phyloP scores from a whole-genome alignment of 345 rosid species.

The Salix exigua region DNA sequence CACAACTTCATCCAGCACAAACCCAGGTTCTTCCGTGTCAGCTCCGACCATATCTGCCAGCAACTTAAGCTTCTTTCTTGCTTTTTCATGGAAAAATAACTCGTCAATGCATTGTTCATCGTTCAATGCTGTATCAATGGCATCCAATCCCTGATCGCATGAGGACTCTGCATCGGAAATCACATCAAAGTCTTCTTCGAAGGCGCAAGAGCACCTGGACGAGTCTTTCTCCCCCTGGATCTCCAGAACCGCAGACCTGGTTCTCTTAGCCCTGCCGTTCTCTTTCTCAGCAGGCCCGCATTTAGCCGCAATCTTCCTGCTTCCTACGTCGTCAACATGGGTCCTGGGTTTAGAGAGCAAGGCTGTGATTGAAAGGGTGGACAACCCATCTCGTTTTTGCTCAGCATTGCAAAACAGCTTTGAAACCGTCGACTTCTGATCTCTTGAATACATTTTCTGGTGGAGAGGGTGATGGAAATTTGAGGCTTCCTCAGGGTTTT shows the following conservation, averaged over 20 bases:
- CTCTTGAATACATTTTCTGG: no score
- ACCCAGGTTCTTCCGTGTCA: neutral
- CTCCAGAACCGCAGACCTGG: neutral
- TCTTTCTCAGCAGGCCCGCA: neutral
- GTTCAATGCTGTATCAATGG: neutral
- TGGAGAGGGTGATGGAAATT: no score
- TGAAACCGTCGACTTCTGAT: no score
- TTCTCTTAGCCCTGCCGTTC: neutral
- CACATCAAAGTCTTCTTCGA: neutral
- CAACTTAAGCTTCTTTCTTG: neutral
- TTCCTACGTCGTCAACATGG: no score
- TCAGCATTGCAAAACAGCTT: no score
- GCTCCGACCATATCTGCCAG: conserved; percentile 6
- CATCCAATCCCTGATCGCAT: neutral
- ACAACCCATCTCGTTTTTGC: no score
- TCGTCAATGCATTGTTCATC: neutral
- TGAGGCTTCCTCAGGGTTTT: no score
- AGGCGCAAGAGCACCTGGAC: neutral
- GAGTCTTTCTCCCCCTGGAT: neutral
- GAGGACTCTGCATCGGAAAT: neutral
- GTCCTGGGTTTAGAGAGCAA: no score
- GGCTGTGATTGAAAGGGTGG: no score
- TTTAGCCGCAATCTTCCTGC: no score
- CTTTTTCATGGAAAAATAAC: neutral
- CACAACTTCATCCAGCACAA: conserved; percentile 8